Evolutionary conservation across 139 green algal genomes (phyloP).

Genomic region (Chlorella sp.): DNA sequence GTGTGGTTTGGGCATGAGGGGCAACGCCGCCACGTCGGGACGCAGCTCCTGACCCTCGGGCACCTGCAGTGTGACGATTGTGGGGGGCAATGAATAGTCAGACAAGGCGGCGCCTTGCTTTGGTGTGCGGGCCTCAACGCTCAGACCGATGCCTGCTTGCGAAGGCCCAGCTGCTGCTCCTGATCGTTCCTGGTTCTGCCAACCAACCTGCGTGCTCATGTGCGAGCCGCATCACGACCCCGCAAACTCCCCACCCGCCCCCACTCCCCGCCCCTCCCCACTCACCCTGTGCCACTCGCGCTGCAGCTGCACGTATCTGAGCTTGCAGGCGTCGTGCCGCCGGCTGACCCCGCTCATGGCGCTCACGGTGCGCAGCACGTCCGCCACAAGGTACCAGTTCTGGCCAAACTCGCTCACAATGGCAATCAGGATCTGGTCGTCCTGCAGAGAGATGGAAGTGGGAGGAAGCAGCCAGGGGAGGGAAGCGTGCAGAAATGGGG

Average conservation of each 20-base stretch:
- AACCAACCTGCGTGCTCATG: not conserved
- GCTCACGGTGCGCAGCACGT: conserved; percentile 26
- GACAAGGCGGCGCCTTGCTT: not conserved
- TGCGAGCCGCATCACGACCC: not conserved
- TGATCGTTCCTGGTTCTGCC: not conserved
- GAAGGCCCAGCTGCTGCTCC: not conserved
- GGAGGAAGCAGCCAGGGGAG: too few species aligned
- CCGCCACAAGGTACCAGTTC: conserved; percentile 41
- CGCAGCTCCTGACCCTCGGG: not conserved
- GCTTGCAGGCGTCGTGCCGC: conserved; percentile 26
- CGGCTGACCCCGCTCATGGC: conserved; percentile 20
- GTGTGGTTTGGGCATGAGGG: not conserved
- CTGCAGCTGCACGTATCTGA: conserved; percentile 21
- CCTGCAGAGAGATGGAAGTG: conserved; percentile 9
- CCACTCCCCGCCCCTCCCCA: not conserved
- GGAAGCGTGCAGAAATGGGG: too few species aligned
- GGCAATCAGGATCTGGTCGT: conserved; percentile 27
- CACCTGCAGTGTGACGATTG: not conserved
- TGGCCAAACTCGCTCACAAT: conserved; percentile 36
- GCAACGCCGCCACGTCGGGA: not conserved
- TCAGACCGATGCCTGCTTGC: not conserved
- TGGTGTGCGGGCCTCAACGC: not conserved
- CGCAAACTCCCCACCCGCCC: not conserved
- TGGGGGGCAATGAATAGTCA: not conserved
- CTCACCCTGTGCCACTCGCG: not conserved